These are phyloP conservation scores for Dactylis glomerata DNA, from an alignment of 176 grass and related monocot species.

Conservation along the genomic window DNA sequence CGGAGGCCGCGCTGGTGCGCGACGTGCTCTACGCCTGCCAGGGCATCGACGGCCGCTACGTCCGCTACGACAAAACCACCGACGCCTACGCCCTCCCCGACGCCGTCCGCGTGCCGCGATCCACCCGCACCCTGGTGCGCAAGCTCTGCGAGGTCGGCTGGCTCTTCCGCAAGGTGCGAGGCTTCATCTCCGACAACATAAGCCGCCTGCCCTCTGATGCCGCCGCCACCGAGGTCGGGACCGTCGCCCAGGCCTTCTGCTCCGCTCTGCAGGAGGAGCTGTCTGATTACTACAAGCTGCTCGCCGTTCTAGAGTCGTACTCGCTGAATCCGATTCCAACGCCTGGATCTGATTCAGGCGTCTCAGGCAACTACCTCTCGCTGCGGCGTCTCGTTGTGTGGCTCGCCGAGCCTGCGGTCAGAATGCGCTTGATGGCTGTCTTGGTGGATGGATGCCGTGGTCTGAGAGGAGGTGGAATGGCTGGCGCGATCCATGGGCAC, in stretches of 20 bases:
- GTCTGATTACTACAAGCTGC: slow-evolving; percentile 82
- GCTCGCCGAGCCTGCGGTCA: slow-evolving; percentile 76
- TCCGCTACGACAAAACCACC: slow-evolving; percentile 53
- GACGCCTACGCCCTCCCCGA: slow-evolving; percentile 82
- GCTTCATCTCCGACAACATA: slow-evolving; percentile 64
- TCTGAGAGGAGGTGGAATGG: slow-evolving; percentile 82
- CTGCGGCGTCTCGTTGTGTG: slow-evolving; percentile 74
- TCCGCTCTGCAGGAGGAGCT: slow-evolving; percentile 88
- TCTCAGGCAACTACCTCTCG: slow-evolving; percentile 78
- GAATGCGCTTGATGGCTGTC: slow-evolving; percentile 91
- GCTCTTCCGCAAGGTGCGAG: slow-evolving; percentile 80
- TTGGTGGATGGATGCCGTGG: slow-evolving; percentile 62
- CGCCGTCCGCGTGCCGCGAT: slow-evolving; percentile 71
- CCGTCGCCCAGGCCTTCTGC: slow-evolving; percentile 80
- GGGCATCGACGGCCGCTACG: slow-evolving; percentile 86
- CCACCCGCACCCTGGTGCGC: slow-evolving; percentile 75
- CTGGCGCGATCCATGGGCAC: slow-evolving; percentile 70
- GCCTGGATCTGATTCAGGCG: slow-evolving; percentile 65
- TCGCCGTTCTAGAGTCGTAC: slow-evolving; percentile 74
- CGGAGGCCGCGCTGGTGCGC: slow-evolving; percentile 80
- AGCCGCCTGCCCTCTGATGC: slow-evolving; percentile 42
- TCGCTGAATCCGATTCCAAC: slow-evolving; percentile 69
- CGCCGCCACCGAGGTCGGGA: slow-evolving; percentile 57
- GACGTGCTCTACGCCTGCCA: slow-evolving; percentile 94
- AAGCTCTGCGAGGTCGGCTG: slow-evolving; percentile 89